These are phyloP conservation scores for Begonia masoniana DNA, from an alignment of 306 rosid genomes.

Conservation along the genomic window DNA sequence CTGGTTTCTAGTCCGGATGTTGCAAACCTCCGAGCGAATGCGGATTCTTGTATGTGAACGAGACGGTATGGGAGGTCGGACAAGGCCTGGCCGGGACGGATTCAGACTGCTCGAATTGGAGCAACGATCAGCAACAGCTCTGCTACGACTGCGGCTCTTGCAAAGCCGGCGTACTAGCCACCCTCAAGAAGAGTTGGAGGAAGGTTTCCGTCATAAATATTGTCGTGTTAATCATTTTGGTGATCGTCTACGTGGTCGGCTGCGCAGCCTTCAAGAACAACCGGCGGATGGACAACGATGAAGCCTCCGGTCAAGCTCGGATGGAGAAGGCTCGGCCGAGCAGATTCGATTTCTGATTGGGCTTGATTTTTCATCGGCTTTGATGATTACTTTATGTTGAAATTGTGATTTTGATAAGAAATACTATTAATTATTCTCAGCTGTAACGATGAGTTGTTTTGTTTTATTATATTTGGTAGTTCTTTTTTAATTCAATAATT, in stretches of 20 bases:
- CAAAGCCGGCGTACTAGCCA: slow-evolving; percentile 78
- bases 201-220: slow-evolving; percentile 85
- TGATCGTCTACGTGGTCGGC: slow-evolving; percentile 53
- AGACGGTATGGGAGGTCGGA: slow-evolving; percentile 43
- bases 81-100: slow-evolving; percentile 15
- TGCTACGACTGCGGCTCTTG: slow-evolving; percentile 75
- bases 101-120: slow-evolving; percentile 60
- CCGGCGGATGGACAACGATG: slow-evolving; percentile 65
- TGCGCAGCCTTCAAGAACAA: slow-evolving; percentile 71
- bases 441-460: too few relatives aligned
- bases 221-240: slow-evolving; percentile 55
- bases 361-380: too few relatives aligned
- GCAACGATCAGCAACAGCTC: slow-evolving; percentile 45
- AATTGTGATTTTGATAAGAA: too few relatives aligned
- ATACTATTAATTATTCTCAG: too few relatives aligned
- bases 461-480: too few relatives aligned
- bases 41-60: slow-evolving; percentile 39
- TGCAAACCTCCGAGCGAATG: slow-evolving; percentile 88
- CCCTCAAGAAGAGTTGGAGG: slow-evolving; percentile 84
- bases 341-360: slow-evolving; percentile 10
- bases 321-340: slow-evolving; percentile 78
- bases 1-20: slow-evolving; percentile 65
- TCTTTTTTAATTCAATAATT: too few relatives aligned
- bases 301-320: slow-evolving; percentile 61
- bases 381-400: too few relatives aligned